These are phyloP conservation scores for Phlegmacium glaucopus DNA, from an alignment of 768 basidiomycete species.

Conservation along the genomic window DNA sequence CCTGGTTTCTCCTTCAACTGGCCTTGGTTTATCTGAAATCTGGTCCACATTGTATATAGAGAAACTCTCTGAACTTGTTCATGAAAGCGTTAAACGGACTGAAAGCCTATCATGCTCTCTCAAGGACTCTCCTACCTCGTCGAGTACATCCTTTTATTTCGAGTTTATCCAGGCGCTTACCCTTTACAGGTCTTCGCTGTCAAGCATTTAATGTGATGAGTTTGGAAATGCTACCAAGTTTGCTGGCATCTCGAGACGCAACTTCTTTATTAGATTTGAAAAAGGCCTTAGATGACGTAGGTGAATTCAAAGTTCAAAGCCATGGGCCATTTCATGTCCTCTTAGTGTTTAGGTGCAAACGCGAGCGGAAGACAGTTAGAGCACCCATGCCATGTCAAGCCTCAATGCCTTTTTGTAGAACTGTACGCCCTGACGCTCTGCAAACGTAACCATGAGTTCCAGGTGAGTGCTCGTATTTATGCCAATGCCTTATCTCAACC, in stretches of 20 bases:
- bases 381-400: constrained; percentile 6
- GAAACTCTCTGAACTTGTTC: constrained; percentile 10
- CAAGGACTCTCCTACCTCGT: constrained; percentile 14
- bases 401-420: constrained; percentile 29
- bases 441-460: constrained; percentile 3
- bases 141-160: constrained; percentile 7
- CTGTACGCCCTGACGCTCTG: constrained; percentile 28
- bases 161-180: not conserved
- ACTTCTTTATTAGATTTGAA: constrained; percentile 11
- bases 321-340: not conserved
- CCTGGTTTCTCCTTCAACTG: constrained; percentile 58
- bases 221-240: constrained; percentile 27
- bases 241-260: constrained; percentile 13
- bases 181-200: constrained; percentile 31
- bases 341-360: constrained; percentile 13
- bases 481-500: not conserved
- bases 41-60: constrained; percentile 53
- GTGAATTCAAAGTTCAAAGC: not conserved
- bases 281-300: constrained; percentile 14
- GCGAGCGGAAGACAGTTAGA: not conserved
- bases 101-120: constrained; percentile 12
- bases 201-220: constrained; percentile 41
- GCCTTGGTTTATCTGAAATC: constrained; percentile 66
- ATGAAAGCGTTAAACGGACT: constrained; percentile 5
- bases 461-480: not conserved